Evolutionary conservation across 1,139 yeast genomes (phyloP).

Genomic region (Yamadazyma dushanensis): DNA sequence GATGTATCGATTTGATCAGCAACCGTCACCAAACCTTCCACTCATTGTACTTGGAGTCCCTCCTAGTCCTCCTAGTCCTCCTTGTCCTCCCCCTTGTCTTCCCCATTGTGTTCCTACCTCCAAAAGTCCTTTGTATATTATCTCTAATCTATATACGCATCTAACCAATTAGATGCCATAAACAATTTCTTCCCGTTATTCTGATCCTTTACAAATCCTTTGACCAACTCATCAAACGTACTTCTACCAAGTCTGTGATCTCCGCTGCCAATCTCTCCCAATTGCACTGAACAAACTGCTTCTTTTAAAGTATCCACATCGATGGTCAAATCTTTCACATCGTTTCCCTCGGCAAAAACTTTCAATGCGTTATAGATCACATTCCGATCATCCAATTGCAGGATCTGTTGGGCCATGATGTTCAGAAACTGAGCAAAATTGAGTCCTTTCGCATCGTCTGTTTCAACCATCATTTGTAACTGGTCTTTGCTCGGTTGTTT

Average conservation of each 20-base stretch:
- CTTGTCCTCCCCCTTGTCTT: not conserved
- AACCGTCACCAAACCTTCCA: not conserved
- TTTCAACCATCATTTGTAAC: constrained; percentile 49
- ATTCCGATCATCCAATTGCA: constrained; percentile 56
- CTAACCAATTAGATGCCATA: constrained; percentile 60
- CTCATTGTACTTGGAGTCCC: no score
- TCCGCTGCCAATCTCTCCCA: constrained; percentile 44
- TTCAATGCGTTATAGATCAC: constrained; percentile 66
- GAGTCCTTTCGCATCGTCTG: constrained; percentile 34
- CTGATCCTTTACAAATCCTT: constrained; percentile 58
- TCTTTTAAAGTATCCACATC: constrained; percentile 53
- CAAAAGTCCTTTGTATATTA: constrained; percentile 1
- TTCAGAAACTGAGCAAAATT: constrained; percentile 72
- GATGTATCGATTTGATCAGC: no score
- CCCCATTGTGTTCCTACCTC: not conserved
- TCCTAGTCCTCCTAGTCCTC: not conserved
- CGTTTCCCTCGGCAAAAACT: constrained; percentile 46
- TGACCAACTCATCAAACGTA: constrained; percentile 53
- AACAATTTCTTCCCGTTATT: constrained; percentile 58
- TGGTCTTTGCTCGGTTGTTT: constrained; percentile 43
- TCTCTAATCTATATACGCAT: constrained; percentile 45
- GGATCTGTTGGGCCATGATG: constrained; percentile 61
- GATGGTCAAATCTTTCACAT: constrained; percentile 34
- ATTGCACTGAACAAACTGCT: constrained; percentile 47
- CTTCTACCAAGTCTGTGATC: constrained; percentile 53